Base-by-base conservation (phyloP, 768 basidiomycete genomes). In the Chalciporus pseudorubinellus region DNA sequence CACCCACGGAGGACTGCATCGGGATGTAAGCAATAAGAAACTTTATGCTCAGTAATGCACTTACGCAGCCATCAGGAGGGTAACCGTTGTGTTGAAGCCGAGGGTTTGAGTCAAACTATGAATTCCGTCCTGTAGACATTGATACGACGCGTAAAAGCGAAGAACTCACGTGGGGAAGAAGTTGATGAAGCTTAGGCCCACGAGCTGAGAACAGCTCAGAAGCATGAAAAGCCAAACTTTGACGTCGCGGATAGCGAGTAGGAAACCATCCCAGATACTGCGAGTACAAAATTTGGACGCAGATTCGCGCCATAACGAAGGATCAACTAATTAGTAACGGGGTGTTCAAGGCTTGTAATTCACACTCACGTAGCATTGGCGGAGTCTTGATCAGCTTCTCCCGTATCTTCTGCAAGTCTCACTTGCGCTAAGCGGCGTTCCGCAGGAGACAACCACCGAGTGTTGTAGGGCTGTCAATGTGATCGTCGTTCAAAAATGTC, bases 321-420 rank as follows among this genome's bases (percentile, higher is more conserved):
- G 22, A 10, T 42, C 20, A n/a, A 18, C 14, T 28, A n/a, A 20
- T 47, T 19, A 42, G 29, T 9, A 24, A 39, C 13, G 34, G 16
- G n/a, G 34, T 31, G 10, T 36, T 5, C 34, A 4, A 16, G 34
- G 34, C 6, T n/a, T 36, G n/a, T 5, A n/a, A n/a, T 36, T 7
- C 4, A 16, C 16, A n/a, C 34, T 5, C 34, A 36, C 34, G 16
- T 57, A 1, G 51, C 22, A 13, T 60, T 14, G 0, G 31, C 26
- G 1, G 50, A 28, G 56, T 85, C 82, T 58, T 76, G 69, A 57
- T 86, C 85, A 0, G 83, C 84, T 63, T 85, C 83, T 3, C 85
- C 83, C 6, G 79, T 79, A 59, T 85, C 85, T 63, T 87, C 84
- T 0, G 84, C 80, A 8, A 86, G 73, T 14, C 85, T 80, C n/a